These are phyloP conservation scores for Bruguiera parviflora DNA, from an alignment of 345 rosid species.

Conservation along the genomic window DNA sequence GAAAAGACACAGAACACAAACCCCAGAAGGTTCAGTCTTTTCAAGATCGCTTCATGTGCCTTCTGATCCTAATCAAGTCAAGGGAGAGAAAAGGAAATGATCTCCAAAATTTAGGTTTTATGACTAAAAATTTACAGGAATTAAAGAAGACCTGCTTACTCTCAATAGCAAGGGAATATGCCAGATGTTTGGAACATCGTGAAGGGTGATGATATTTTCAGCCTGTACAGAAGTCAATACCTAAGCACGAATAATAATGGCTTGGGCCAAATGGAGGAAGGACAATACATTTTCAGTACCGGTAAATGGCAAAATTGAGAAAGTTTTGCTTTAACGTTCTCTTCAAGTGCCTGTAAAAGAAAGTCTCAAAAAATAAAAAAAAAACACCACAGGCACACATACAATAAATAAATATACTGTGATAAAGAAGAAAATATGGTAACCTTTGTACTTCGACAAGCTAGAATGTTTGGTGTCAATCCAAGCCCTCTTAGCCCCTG, in stretches of 20 bases:
- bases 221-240: conserved; percentile 42
- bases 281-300: conserved; percentile 38
- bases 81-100: conserved; percentile 3
- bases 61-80: conserved; percentile 70
- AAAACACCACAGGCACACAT: background rate
- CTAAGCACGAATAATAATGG: background rate
- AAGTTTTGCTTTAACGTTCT: conserved; percentile 75
- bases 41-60: conserved; percentile 85
- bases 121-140: background rate
- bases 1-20: conserved; percentile 24
- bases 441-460: conserved; percentile 89
- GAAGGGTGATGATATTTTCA: conserved; percentile 70
- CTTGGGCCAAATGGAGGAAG: background rate
- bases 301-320: conserved; percentile 89
- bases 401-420: background rate
- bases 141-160: conserved; percentile 41
- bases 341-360: conserved; percentile 72
- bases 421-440: conserved; percentile 7
- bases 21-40: conserved; percentile 70
- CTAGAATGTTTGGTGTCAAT: conserved; percentile 78
- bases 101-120: background rate
- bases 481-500: conserved; percentile 82
- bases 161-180: conserved; percentile 82
- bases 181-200: conserved; percentile 97
- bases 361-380: background rate